Evolutionary conservation across 305 asterid species (phyloP), one percentile per base, ranked within the genome.

Genomic region (Andrographis paniculata): DNA sequence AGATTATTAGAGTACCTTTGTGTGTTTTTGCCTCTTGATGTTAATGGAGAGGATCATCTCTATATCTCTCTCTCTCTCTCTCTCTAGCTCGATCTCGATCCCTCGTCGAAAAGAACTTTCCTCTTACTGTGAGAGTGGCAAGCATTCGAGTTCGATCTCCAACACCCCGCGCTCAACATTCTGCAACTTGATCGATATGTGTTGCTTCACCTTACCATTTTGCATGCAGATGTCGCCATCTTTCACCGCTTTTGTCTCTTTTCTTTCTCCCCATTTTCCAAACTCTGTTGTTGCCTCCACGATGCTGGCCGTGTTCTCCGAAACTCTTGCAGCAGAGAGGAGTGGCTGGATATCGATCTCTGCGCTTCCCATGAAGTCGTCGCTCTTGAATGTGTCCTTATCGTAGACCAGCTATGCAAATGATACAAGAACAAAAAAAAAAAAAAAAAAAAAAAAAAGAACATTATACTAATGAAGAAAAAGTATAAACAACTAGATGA

Each of bases 291-390:
- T 13, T n/a, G 9, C 39, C 4, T 33, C 8, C 38, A 13, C n/a
- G 14, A 37, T 13, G 30, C 17, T n/a, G n/a, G 17, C 1, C 17
- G 42, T 13, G 42, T 17, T 13, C 55, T 85, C 95, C 0, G 76
- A 69, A 41, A 94, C 92, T 56, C 66, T 80, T 31, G 96, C 96
- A 39, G 96, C 94, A 22, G 75, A 64, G 42, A 91, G 81, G 15
- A 91, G 62, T 0, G 95, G 95, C 42, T 82, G 88, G 47, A 91
- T 86, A 38, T 91, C 87, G 4, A 91, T 72, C 80, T 86, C 96
- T 0, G 95, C 98, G 21, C 83, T 83, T 46, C 98, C 98, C 98
- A 91, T 91, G 52, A 80, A 91, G 63, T 86, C 98, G 23, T 91
- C 98, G 0, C 94, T 73, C 4, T 87, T 68, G 76, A 91, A 91